phyloP scores from a whole-genome alignment of 345 rosid species.

The Rubroshorea leprosula region DNA sequence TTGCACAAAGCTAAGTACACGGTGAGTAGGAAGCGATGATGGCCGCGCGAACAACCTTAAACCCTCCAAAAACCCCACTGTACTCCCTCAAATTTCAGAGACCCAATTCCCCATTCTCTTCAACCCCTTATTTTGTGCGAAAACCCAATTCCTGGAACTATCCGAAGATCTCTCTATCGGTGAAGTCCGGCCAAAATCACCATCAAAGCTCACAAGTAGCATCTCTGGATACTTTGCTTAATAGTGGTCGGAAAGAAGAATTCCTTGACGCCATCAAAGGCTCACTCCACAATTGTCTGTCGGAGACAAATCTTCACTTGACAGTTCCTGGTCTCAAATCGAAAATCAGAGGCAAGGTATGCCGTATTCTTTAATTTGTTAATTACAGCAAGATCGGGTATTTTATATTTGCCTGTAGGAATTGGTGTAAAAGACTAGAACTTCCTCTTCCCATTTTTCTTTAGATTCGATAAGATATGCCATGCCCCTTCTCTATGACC shows the following conservation, averaged over 20 bases:
- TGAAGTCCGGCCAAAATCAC: constrained; percentile 36
- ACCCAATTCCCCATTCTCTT: constrained; percentile 21
- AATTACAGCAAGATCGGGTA: too few relatives aligned
- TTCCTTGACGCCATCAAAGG: constrained; percentile 41
- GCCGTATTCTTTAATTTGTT: too few relatives aligned
- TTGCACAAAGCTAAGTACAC: too few relatives aligned
- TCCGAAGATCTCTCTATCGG: constrained; percentile 27
- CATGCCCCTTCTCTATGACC: background rate
- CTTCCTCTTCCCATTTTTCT: too few relatives aligned
- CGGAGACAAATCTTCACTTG: constrained; percentile 66
- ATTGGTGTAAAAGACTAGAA: too few relatives aligned
- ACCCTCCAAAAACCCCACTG: constrained; percentile 35
- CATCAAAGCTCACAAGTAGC: constrained; percentile 21
- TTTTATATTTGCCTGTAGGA: too few relatives aligned
- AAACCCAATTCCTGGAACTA: constrained; percentile 22
- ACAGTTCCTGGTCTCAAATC: constrained; percentile 79
- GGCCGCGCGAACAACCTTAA: constrained; percentile 47
- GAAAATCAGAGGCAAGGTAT: constrained; percentile 86
- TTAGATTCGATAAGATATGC: too few relatives aligned
- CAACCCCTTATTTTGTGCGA: constrained; percentile 24
- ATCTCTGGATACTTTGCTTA: constrained; percentile 41
- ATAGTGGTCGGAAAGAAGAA: constrained; percentile 50
- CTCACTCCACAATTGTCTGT: constrained; percentile 62
- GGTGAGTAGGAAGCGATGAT: constrained; percentile 21
- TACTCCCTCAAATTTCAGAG: constrained; percentile 8